Conservation (phyloP, 2,329 filamentous ascomycete species). For the Beauveria asiatica region DNA sequence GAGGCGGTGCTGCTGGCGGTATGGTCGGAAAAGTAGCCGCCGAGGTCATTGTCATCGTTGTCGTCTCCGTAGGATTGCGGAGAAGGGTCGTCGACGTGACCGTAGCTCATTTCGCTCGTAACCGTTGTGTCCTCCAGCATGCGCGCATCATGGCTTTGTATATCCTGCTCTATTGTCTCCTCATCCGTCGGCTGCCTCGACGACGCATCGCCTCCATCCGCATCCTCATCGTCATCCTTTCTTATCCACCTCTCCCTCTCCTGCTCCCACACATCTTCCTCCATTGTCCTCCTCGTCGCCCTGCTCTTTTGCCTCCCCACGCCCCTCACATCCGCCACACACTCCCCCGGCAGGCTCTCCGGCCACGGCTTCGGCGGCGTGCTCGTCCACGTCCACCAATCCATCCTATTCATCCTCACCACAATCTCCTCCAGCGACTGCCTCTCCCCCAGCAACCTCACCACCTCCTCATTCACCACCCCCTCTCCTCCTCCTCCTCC, state of each 20-base stretch:
- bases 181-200: not conserved
- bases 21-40: conserved; percentile 8
- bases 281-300: not conserved
- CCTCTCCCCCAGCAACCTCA: not conserved
- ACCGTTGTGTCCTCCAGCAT: not conserved
- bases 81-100: not conserved
- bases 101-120: not conserved
- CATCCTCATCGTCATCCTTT: not conserved
- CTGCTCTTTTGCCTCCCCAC: not conserved
- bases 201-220: not conserved
- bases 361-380: conserved; percentile 6
- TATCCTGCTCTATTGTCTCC: not conserved
- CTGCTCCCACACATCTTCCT: not conserved
- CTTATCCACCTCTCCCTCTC: not conserved
- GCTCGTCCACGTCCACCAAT: conserved; percentile 9
- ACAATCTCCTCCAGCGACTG: conserved; percentile 6
- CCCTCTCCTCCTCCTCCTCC: not conserved
- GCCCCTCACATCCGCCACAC: not conserved
- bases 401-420: conserved; percentile 3
- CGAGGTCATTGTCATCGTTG: not conserved
- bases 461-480: not conserved
- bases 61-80: not conserved
- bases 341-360: not conserved
- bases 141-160: not conserved
- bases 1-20: not conserved